A percentile compares a stretch with the other conserved stretches of the same genome.
phyloP scores from a whole-genome alignment of 2,329 filamentous ascomycete species.

The Sporothrix pallida region DNA sequence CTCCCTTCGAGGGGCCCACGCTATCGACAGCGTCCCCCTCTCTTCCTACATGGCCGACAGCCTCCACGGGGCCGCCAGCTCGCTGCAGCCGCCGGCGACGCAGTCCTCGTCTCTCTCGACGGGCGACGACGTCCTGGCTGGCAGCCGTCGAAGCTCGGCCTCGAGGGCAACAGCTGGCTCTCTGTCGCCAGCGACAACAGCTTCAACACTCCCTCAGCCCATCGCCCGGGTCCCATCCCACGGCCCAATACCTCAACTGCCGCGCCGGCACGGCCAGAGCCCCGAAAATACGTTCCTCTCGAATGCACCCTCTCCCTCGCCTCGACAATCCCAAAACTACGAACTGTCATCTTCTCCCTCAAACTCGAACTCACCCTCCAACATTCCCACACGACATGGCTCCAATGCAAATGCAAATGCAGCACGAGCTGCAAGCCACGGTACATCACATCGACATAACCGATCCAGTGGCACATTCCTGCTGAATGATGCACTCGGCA shows the following conservation, averaged over 20 bases:
- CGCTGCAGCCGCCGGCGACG: slow-evolving; percentile 17
- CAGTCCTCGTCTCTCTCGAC: not conserved
- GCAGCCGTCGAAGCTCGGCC: slow-evolving; percentile 22
- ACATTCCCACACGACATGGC: not conserved
- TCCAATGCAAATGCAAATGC: slow-evolving; percentile 7
- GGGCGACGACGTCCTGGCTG: not conserved
- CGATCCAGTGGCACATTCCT: slow-evolving; percentile 59
- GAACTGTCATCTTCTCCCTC: slow-evolving; percentile 10
- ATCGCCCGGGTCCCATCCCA: not conserved
- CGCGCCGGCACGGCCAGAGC: not conserved
- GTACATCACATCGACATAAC: slow-evolving; percentile 38
- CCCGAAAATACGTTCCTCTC: not conserved
- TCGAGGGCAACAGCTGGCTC: slow-evolving; percentile 24
- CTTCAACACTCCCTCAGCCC: not conserved
- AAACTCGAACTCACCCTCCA: not conserved
- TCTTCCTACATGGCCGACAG: slow-evolving; percentile 29
- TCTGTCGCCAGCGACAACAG: not conserved
- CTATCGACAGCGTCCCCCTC: not conserved
- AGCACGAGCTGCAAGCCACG: slow-evolving; percentile 7
- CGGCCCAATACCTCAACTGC: not conserved
- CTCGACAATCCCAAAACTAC: slow-evolving; percentile 2
- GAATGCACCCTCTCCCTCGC: slow-evolving; percentile 4
- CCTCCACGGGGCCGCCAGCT: slow-evolving; percentile 28
- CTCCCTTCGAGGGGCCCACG: not conserved
- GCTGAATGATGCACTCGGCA: slow-evolving; percentile 52